Evolutionary conservation across 345 rosid genomes (phyloP).

Genomic region (Corymbia maculata): DNA sequence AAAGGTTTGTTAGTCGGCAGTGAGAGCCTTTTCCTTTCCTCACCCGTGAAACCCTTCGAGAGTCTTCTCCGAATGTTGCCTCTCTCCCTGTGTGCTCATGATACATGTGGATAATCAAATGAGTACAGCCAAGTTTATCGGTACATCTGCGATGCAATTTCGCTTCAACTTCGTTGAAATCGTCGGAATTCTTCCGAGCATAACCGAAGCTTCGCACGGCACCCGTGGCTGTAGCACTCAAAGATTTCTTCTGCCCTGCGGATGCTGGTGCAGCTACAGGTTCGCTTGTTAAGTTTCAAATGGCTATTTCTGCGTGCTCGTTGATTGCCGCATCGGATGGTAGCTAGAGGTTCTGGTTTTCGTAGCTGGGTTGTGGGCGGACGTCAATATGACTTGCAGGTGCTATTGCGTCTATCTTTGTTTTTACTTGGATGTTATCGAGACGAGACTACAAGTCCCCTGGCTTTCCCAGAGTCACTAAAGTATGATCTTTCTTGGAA

Average conservation of each 20-base stretch:
- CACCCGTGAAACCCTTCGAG: background rate
- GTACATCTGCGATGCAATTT: conserved; percentile 15
- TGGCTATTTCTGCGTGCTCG: background rate
- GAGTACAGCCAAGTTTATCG: background rate
- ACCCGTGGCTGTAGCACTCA: conserved; percentile 15
- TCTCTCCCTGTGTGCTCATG: background rate
- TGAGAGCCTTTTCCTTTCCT: background rate
- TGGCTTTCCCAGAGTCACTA: background rate
- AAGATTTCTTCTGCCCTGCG: conserved; percentile 46
- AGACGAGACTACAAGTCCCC: background rate
- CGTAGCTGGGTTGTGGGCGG: background rate
- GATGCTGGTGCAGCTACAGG: conserved; percentile 95
- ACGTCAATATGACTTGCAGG: background rate
- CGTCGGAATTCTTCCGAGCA: conserved; percentile 4
- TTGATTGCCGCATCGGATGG: background rate
- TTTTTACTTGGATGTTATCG: background rate
- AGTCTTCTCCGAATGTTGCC: background rate
- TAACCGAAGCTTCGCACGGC: conserved; percentile 33
- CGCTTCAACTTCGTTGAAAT: background rate
- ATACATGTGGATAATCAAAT: background rate
- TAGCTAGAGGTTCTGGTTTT: background rate
- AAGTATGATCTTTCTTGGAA: background rate
- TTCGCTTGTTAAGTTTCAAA: background rate
- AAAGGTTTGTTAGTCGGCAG: background rate
- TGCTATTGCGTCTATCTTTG: background rate